These are phyloP conservation scores for Triangularia setosa DNA, from an alignment of 2,329 filamentous ascomycete genomes.

Conservation along the genomic window DNA sequence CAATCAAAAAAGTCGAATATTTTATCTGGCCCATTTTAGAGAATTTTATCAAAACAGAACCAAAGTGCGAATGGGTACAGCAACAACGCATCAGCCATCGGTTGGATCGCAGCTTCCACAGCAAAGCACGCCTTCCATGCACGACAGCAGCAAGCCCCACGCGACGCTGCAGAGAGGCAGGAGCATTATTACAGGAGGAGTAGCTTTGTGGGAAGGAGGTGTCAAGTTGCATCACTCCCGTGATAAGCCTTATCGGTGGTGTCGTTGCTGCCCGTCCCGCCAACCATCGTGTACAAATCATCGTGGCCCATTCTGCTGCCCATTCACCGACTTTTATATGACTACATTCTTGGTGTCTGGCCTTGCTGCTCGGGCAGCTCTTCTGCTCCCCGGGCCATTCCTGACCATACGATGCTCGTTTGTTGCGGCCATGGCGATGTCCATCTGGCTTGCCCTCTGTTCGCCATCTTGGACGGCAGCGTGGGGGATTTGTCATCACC, in stretches of 20 bases:
- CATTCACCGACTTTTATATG: slow-evolving; percentile 23
- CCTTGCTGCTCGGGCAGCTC: neutral
- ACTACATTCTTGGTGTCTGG: slow-evolving; percentile 13
- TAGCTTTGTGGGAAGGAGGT: slow-evolving; percentile 9
- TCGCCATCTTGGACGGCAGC: neutral
- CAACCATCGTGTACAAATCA: slow-evolving; percentile 19
- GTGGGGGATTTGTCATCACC: neutral
- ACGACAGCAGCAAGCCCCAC: slow-evolving; percentile 14
- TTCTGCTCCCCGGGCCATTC: neutral
- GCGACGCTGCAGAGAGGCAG: slow-evolving; percentile 3
- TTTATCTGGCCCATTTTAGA: neutral
- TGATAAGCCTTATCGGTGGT: slow-evolving; percentile 17
- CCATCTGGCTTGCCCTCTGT: neutral
- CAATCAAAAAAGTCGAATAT: neutral
- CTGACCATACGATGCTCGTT: slow-evolving; percentile 3
- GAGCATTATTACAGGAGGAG: slow-evolving; percentile 7
- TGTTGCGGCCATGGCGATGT: slow-evolving; percentile 1
- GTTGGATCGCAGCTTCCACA: slow-evolving; percentile 19
- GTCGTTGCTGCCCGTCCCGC: neutral
- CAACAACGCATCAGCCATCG: slow-evolving; percentile 20
- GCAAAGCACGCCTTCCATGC: slow-evolving; percentile 10
- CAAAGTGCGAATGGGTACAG: neutral
- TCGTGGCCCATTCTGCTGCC: neutral
- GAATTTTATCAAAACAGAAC: neutral
- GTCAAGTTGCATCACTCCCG: slow-evolving; percentile 16